Evolutionary conservation across 139 green algal species (phyloP).

Genomic region (Ettlia oleoabundans): DNA sequence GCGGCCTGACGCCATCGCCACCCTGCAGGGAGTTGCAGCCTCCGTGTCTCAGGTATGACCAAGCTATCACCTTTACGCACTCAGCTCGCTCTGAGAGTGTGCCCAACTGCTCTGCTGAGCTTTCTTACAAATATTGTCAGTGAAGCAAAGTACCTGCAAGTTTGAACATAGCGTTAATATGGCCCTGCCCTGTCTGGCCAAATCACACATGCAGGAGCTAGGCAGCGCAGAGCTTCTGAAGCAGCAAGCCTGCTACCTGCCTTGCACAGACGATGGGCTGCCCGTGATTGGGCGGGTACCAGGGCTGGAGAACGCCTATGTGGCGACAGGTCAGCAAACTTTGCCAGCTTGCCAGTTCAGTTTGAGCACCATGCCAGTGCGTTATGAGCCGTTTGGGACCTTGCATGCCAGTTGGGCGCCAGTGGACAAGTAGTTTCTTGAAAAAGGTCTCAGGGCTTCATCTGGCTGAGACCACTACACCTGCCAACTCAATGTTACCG

Average conservation of each 20-base stretch:
- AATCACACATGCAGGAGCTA: conserved; percentile 36
- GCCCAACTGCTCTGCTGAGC: neutral
- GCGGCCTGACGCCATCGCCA: conserved; percentile 28
- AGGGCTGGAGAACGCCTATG: conserved; percentile 59
- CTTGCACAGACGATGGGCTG: conserved; percentile 59
- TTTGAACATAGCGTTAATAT: no score
- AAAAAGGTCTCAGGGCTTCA: no score
- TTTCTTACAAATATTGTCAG: no score
- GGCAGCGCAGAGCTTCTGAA: conserved; percentile 46
- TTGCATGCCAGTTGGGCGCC: no score
- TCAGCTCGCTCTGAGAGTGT: neutral
- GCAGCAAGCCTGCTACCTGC: conserved; percentile 81
- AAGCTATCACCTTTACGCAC: neutral
- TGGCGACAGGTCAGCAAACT: conserved; percentile 50
- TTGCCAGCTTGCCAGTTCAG: neutral
- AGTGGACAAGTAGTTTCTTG: no score
- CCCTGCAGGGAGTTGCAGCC: conserved; percentile 29
- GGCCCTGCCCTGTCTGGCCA: no score
- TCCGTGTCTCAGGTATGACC: conserved; percentile 19
- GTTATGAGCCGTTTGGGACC: no score
- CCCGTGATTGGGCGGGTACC: conserved; percentile 75
- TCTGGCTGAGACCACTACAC: no score
- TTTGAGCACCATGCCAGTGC: no score
- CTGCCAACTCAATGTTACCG: no score
- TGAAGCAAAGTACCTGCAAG: no score